A percentile compares a stretch with the other conserved stretches of the same genome.
Evolutionary conservation across 768 basidiomycete genomes (phyloP).

Genomic region (Mycena vulgaris): DNA sequence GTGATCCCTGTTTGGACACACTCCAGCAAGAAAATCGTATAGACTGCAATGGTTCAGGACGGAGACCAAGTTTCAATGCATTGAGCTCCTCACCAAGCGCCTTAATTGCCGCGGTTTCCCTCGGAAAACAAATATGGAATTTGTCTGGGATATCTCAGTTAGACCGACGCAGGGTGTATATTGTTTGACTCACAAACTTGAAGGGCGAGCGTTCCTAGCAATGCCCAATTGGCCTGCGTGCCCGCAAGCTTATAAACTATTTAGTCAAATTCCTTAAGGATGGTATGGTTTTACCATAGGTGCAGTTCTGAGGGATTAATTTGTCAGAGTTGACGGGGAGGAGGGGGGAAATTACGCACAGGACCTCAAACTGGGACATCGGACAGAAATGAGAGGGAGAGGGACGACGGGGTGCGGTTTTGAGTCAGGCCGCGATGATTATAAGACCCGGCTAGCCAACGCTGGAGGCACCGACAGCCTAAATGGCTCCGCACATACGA

Average conservation of each 20-base stretch:
- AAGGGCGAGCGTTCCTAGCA: conserved; percentile 15
- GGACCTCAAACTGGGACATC: too few species aligned
- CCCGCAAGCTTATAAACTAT: conserved; percentile 17
- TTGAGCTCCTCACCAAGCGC: neutral
- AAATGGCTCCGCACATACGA: too few species aligned
- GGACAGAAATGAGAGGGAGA: too few species aligned
- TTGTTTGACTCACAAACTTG: conserved; percentile 17
- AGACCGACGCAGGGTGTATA: neutral
- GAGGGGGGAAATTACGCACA: too few species aligned
- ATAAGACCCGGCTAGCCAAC: too few species aligned
- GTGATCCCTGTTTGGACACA: conserved; percentile 39
- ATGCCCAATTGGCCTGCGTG: conserved; percentile 20
- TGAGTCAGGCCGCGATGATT: too few species aligned
- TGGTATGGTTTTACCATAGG: too few species aligned
- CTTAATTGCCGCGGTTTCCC: conserved; percentile 13
- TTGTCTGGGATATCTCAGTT: neutral
- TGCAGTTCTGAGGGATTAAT: too few species aligned
- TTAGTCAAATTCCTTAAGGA: neutral
- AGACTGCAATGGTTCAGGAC: conserved; percentile 10
- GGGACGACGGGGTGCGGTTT: too few species aligned
- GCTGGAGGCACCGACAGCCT: too few species aligned
- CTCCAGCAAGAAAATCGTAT: conserved; percentile 37
- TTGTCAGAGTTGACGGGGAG: too few species aligned
- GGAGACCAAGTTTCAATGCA: neutral
- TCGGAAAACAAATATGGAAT: conserved; percentile 20